These are phyloP conservation scores for Nitzschia sp. DNA, from an alignment of 108 stramenopile genomes.

Conservation along the genomic window DNA sequence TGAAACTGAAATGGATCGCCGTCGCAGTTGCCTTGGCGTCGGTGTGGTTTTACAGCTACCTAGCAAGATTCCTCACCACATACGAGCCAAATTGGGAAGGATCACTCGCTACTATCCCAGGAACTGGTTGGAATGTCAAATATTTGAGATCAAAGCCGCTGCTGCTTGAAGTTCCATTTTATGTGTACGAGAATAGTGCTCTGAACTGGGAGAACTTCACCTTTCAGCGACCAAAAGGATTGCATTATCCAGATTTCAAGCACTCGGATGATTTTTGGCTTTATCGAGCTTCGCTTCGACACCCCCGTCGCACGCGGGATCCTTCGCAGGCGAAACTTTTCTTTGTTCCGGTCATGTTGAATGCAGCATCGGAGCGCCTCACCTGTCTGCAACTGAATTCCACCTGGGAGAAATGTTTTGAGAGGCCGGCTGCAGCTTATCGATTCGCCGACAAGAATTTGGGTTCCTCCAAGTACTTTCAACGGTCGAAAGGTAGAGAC, in stretches of 20 bases:
- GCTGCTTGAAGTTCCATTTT: slow-evolving; percentile 23
- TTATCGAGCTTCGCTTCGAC: slow-evolving; percentile 4
- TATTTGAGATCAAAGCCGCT: neutral
- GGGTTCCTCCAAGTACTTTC: slow-evolving; percentile 8
- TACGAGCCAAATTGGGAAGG: no score
- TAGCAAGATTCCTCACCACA: no score
- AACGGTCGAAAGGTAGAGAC: slow-evolving; percentile 22
- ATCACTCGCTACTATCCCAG: no score
- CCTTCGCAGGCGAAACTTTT: slow-evolving; percentile 30
- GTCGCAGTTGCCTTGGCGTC: neutral
- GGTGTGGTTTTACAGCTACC: no score
- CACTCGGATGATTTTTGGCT: slow-evolving; percentile 38
- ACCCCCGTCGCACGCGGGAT: slow-evolving; percentile 39
- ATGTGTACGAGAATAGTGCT: slow-evolving; percentile 19
- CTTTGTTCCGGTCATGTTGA: slow-evolving; percentile 31
- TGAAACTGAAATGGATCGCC: neutral
- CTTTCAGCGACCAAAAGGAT: neutral
- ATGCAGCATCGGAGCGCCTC: slow-evolving; percentile 1
- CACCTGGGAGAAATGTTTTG: neutral
- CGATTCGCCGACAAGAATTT: slow-evolving; percentile 9
- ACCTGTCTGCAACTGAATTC: neutral
- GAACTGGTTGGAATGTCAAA: no score
- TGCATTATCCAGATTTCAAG: slow-evolving; percentile 3
- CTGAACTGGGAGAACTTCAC: slow-evolving; percentile 14
- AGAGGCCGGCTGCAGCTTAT: neutral